phyloP scores from a whole-genome alignment of 495 filamentous ascomycete species.

The Massariosphaeria phaeospora region DNA sequence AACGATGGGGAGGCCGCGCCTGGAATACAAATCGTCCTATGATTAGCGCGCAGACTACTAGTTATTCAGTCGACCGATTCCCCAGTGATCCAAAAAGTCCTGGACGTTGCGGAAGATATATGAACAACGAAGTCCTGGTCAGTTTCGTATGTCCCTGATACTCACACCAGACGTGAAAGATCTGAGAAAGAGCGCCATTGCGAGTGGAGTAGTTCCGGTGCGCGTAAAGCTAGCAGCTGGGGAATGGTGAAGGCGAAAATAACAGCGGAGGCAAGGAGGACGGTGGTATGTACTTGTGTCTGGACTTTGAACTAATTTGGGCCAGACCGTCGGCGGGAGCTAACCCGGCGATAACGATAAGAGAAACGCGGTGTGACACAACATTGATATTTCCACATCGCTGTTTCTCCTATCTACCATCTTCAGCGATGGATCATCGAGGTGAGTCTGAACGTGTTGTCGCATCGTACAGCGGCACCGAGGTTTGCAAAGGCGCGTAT shows the following conservation, averaged over 20 bases:
- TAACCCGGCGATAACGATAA: too few species aligned
- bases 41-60: background rate
- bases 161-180: slow-evolving; percentile 22
- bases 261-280: too few species aligned
- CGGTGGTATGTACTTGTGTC: too few species aligned
- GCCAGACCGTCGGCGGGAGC: too few species aligned
- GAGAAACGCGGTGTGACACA: too few species aligned
- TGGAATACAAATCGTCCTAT: background rate
- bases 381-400: too few species aligned
- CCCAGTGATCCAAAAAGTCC: background rate
- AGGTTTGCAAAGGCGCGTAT: too few species aligned
- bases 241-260: background rate
- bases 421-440: too few species aligned
- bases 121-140: background rate
- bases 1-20: background rate
- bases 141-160: slow-evolving; percentile 29
- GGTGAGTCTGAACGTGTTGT: too few species aligned
- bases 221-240: background rate
- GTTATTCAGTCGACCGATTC: background rate
- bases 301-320: too few species aligned
- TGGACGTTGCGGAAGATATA: background rate
- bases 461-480: too few species aligned
- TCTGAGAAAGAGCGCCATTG: slow-evolving; percentile 17
- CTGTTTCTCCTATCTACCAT: too few species aligned
- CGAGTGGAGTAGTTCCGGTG: background rate